Conservation (phyloP, 371 early-diverging fungal species). For the Mortierella sp. region DNA sequence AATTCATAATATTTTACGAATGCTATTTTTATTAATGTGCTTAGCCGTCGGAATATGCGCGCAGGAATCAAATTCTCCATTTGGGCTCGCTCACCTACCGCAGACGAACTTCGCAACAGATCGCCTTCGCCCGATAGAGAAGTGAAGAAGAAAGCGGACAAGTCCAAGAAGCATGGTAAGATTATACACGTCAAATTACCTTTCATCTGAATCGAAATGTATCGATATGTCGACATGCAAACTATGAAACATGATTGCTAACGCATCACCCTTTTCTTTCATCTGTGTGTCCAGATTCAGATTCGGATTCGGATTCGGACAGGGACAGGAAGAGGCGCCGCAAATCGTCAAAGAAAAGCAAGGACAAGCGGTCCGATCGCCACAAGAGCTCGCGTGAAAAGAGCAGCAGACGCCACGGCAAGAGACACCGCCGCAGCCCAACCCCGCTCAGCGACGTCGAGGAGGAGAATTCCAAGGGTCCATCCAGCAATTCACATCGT, state of each 20-base stretch:
- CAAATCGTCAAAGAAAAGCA: slow-evolving; percentile 47
- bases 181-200: background rate
- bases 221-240: no score
- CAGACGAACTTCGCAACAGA: slow-evolving; percentile 57
- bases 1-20: no score
- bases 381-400: slow-evolving; percentile 34
- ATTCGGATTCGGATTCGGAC: slow-evolving; percentile 20
- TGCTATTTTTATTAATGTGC: background rate
- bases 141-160: slow-evolving; percentile 52
- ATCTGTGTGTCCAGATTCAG: slow-evolving; percentile 27
- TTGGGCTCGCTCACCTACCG: slow-evolving; percentile 80
- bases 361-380: slow-evolving; percentile 41
- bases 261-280: background rate
- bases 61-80: slow-evolving; percentile 67
- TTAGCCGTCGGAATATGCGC: slow-evolving; percentile 60
- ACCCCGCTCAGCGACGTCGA: slow-evolving; percentile 26
- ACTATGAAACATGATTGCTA: background rate
- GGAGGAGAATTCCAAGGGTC: slow-evolving; percentile 1
- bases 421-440: slow-evolving; percentile 16
- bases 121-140: slow-evolving; percentile 53
- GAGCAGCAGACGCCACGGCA: slow-evolving; percentile 22
- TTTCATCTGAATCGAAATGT: background rate
- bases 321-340: slow-evolving; percentile 22
- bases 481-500: background rate
- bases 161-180: slow-evolving; percentile 27